Percentiles rank a stretch among this genome's conserved stretches.
Evolutionary conservation across 1,139 yeast genomes (phyloP).

Genomic region (Pichia sp.): DNA sequence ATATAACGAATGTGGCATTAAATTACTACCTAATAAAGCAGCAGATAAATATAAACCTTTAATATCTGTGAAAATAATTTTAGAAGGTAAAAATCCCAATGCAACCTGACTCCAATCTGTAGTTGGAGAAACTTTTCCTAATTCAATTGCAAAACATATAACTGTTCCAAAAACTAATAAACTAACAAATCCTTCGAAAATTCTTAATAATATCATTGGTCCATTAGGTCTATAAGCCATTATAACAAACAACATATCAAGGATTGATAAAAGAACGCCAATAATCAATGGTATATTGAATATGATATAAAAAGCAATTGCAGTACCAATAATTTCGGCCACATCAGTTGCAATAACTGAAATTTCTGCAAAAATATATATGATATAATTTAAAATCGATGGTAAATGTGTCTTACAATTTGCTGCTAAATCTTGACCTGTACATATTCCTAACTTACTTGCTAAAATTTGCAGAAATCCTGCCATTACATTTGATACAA

Average conservation of each 20-base stretch:
- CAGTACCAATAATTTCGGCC: slow-evolving; percentile 93
- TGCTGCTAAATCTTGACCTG: slow-evolving; percentile 85
- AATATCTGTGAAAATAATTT: slow-evolving; percentile 55
- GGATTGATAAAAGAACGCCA: slow-evolving; percentile 77
- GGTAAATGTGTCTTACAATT: slow-evolving; percentile 77
- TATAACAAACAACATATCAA: slow-evolving; percentile 79
- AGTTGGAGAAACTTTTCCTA: slow-evolving; percentile 54
- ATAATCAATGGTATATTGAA: slow-evolving; percentile 67
- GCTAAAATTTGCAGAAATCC: slow-evolving; percentile 78
- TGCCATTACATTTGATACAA: slow-evolving; percentile 81
- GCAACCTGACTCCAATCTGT: slow-evolving; percentile 35
- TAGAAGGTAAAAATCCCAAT: slow-evolving; percentile 76
- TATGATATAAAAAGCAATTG: slow-evolving; percentile 78
- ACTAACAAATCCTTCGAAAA: slow-evolving; percentile 79
- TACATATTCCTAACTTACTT: slow-evolving; percentile 81
- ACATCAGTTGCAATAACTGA: slow-evolving; percentile 91
- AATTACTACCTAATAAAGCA: slow-evolving; percentile 94
- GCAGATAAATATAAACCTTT: slow-evolving; percentile 81
- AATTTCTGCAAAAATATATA: slow-evolving; percentile 73
- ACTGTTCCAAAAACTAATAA: slow-evolving; percentile 76
- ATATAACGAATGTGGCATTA: slow-evolving; percentile 94
- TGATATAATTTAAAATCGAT: slow-evolving; percentile 47
- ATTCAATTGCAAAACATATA: slow-evolving; percentile 75
- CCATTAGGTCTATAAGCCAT: slow-evolving; percentile 89
- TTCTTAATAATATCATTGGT: slow-evolving; percentile 68